Evolutionary conservation across 1,139 yeast species (phyloP).

Genomic region (Yamadazyma friedrichii): DNA sequence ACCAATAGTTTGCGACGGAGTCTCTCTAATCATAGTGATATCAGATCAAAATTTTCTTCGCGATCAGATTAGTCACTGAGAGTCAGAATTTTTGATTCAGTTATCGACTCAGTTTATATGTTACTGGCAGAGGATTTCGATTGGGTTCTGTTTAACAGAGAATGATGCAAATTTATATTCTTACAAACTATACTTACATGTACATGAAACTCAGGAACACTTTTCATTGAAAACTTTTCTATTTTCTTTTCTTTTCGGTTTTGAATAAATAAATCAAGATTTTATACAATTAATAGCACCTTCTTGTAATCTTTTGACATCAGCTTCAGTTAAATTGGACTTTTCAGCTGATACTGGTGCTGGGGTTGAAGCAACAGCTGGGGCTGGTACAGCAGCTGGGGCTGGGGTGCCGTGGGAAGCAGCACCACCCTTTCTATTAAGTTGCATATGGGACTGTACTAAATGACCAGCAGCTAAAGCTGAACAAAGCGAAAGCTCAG

Average conservation of each 20-base stretch:
- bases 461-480: slow-evolving; percentile 98
- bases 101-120: too few relatives aligned
- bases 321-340: slow-evolving; percentile 2
- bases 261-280: slow-evolving; percentile 22
- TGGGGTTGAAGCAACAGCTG: slow-evolving; percentile 15
- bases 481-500: slow-evolving; percentile 89
- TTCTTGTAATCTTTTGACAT: slow-evolving; percentile 54
- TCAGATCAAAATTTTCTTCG: neutral
- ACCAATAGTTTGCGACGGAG: slow-evolving; percentile 56
- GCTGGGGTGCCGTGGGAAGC: slow-evolving; percentile 20
- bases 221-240: neutral
- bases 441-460: slow-evolving; percentile 97
- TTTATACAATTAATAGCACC: slow-evolving; percentile 73
- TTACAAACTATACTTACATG: neutral
- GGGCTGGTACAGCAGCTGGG: slow-evolving; percentile 12
- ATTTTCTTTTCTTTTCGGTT: too few relatives aligned
- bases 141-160: too few relatives aligned
- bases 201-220: neutral
- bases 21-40: slow-evolving; percentile 1
- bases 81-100: neutral
- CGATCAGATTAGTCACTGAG: neutral
- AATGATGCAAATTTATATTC: neutral
- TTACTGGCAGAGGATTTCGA: too few relatives aligned
- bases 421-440: slow-evolving; percentile 69
- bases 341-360: slow-evolving; percentile 10